Base-by-base conservation (phyloP, 2,329 filamentous ascomycete genomes). In the Calonectria naviculata region DNA sequence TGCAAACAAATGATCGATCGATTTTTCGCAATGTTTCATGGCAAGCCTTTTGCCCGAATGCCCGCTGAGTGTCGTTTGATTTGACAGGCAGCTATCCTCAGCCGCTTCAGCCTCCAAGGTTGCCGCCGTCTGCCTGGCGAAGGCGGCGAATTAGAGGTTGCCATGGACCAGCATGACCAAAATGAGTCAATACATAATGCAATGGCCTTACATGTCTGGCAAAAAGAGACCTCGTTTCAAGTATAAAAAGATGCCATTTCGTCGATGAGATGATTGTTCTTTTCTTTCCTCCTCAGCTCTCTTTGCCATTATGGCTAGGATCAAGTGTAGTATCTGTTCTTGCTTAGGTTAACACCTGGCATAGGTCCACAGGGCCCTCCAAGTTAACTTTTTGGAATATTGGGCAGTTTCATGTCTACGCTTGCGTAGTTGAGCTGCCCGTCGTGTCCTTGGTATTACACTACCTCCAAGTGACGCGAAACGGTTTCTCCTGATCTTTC, bases 251-350 rank as follows among this genome's bases (percentile, higher is more conserved):
- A 28, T 7, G 10, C 31, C 1, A 17, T n/a, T 19, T 26, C 31
- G 42, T 21, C 38, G 12, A 6, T 17, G n/a, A 63, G 8, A 24
- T 26, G 73, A 66, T 10, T 31, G 24, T 65, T 72, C 49, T 24
- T 67, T 66, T 36, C 68, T 68, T 71, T 68, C 44, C 69, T 69
- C 74, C 62, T 47, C 29, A 78, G 65, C 72, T 75, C 67, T 73
- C 66, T 77, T 73, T 71, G 74, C 76, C 75, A 64, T 67, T 38
- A 46, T 72, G 74, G 78, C 79, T 54, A 36, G 72, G 77, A 78
- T 68, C 73, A 26, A 76, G 56, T 78, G 78, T 78, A 79, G 78
- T 76, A 79, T 75, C 74, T 78, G 77, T 79, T 79, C 75, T 76
- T 78, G 74, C 74, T 65, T 58, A 72, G 77, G 74, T 74, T 75